Evolutionary conservation across 2,329 filamentous ascomycete genomes (phyloP).

Genomic region (Leptographium wingfieldii): DNA sequence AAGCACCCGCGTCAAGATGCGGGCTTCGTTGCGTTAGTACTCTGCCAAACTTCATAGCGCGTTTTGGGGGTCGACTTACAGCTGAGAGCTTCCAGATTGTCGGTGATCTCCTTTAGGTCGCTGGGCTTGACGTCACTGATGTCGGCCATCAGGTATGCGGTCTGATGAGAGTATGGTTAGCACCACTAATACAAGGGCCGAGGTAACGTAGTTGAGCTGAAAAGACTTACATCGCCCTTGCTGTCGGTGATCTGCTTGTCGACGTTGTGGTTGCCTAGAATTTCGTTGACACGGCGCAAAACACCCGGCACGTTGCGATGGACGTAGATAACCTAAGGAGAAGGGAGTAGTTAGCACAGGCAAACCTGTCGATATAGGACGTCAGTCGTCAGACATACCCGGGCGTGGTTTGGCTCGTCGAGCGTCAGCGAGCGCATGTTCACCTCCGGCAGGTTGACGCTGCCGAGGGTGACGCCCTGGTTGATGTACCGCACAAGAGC

Average conservation of each 20-base stretch:
- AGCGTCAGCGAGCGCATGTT: constrained; percentile 78
- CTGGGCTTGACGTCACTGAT: constrained; percentile 71
- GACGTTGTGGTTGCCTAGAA: constrained; percentile 90
- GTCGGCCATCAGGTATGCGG: constrained; percentile 93
- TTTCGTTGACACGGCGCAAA: constrained; percentile 85
- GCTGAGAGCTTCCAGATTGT: constrained; percentile 66
- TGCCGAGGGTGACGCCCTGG: constrained; percentile 78
- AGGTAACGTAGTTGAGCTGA: not conserved
- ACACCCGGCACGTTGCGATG: constrained; percentile 96
- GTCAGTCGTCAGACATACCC: constrained; percentile 21
- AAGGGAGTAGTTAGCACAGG: not conserved
- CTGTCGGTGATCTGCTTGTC: constrained; percentile 98
- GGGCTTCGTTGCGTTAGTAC: constrained; percentile 19
- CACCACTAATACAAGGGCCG: not conserved
- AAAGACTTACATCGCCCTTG: constrained; percentile 60
- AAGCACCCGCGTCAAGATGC: constrained; percentile 34
- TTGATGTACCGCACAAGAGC: constrained; percentile 91
- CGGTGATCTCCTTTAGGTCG: constrained; percentile 77
- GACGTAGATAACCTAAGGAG: constrained; percentile 63
- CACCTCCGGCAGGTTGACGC: constrained; percentile 95
- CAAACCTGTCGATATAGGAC: not conserved
- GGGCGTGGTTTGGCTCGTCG: constrained; percentile 79
- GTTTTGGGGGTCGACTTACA: constrained; percentile 40
- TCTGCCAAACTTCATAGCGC: not conserved
- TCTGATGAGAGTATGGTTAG: constrained; percentile 6